Evolutionary conservation across 345 rosid species (phyloP).

Genomic region (Brassica incana): DNA sequence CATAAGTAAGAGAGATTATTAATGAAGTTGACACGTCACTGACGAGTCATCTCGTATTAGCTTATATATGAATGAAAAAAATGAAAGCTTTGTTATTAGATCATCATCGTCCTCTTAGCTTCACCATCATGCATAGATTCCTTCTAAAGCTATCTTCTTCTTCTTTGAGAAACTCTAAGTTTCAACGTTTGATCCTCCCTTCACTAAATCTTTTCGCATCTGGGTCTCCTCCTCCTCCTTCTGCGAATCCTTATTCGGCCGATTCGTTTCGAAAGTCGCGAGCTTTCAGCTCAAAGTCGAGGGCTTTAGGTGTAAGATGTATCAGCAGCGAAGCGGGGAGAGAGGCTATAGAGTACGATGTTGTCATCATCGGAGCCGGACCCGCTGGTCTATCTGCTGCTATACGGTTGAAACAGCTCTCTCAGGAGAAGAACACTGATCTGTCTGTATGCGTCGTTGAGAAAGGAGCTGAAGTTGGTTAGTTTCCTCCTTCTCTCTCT

Average conservation of each 20-base stretch:
- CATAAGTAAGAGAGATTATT: no score
- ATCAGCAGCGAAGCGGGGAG: constrained; percentile 52
- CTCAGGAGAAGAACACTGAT: constrained; percentile 65
- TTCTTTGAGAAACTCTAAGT: constrained; percentile 21
- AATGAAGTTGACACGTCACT: no score
- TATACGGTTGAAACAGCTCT: constrained; percentile 81
- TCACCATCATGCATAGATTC: constrained; percentile 48
- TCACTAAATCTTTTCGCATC: constrained; percentile 19
- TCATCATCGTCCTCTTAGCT: not conserved
- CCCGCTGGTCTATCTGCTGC: constrained; percentile 98
- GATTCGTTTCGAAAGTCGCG: constrained; percentile 22
- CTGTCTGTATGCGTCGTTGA: constrained; percentile 95
- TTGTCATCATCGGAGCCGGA: constrained; percentile 91
- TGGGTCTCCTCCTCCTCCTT: constrained; percentile 22
- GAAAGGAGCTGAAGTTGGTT: constrained; percentile 94
- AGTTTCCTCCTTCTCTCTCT: constrained; percentile 14
- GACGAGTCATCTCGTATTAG: no score
- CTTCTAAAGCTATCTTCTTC: constrained; percentile 30
- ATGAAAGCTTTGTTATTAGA: not conserved
- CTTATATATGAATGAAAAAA: no score
- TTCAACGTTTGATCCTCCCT: constrained; percentile 15
- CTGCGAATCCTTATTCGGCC: constrained; percentile 24
- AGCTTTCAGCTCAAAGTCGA: constrained; percentile 36
- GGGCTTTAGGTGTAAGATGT: constrained; percentile 33
- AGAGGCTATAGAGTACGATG: constrained; percentile 85